A percentile compares a stretch with the other conserved stretches of the same genome.
Conservation (phyloP, 1,139 yeast genomes). For the Wickerhamomyces sp. region DNA sequence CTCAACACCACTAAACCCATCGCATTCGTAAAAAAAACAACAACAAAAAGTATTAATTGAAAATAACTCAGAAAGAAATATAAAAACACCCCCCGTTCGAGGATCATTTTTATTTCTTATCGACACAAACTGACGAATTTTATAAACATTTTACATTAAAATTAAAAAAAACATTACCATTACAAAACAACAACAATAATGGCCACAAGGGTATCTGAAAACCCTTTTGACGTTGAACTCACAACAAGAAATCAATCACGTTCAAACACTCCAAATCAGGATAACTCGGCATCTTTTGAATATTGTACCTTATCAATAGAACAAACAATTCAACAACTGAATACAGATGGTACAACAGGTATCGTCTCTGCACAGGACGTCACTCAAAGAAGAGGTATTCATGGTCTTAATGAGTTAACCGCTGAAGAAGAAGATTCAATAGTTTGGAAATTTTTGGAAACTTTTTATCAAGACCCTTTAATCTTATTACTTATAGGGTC, state of each 20-base stretch:
- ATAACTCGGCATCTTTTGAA: constrained; percentile 28
- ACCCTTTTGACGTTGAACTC: constrained; percentile 26
- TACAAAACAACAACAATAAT: too few relatives aligned
- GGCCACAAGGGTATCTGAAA: constrained; percentile 18
- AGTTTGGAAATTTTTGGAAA: constrained; percentile 61
- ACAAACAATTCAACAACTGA: constrained; percentile 55
- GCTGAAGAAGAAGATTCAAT: constrained; percentile 75
- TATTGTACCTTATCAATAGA: constrained; percentile 56
- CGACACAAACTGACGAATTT: too few relatives aligned
- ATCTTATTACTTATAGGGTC: constrained; percentile 84
- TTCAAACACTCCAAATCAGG: constrained; percentile 23
- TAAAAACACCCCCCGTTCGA: too few relatives aligned
- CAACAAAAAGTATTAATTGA: too few relatives aligned
- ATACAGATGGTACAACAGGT: constrained; percentile 57
- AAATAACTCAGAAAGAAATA: too few relatives aligned
- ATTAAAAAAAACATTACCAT: too few relatives aligned
- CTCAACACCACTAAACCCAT: too few relatives aligned
- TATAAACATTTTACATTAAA: too few relatives aligned
- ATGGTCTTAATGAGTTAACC: constrained; percentile 73
- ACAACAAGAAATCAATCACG: constrained; percentile 10
- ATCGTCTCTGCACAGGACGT: constrained; percentile 65
- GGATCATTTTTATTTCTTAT: too few relatives aligned
- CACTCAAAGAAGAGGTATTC: constrained; percentile 59
- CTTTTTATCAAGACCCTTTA: constrained; percentile 84
- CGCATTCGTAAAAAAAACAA: too few relatives aligned